Base-by-base conservation (phyloP, 2,329 filamentous ascomycete species). In the Huntiella abstrusa region DNA sequence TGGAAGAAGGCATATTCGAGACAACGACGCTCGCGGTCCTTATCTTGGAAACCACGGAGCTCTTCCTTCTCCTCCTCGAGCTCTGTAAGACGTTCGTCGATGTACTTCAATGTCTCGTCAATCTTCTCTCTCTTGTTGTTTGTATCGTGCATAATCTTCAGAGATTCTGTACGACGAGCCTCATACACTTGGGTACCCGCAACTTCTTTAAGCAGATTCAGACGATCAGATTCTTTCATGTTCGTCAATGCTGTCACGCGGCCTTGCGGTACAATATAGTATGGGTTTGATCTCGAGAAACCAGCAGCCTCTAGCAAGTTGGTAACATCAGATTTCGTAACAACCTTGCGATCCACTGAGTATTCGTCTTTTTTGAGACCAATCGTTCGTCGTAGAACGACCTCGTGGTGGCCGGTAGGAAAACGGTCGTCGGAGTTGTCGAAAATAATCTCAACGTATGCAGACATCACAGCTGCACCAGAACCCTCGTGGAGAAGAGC, bases 361-460 rank as follows among this genome's bases (percentile, higher is more conserved):
- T 96, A 98, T 66, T 98, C 91, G 60, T 98, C 91, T 64, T 98
- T 98, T 64, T 98, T 96, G 52, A 88, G 70, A 45, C 88, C 91
- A 60, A 98, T 98, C 0, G 91, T 96, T 39, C 91, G 82, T 51
- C 92, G 82, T 49, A 98, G 67, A 37, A 91, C 79, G 41, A 96
- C 76, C 60, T 98, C 88, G 50, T 86, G 80, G 58, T 85, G 91
- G 54, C 84, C 84, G 7, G 86, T 95, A 33, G 86, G 86, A 57
- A 98, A 96, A 55, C 91, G 83, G 55, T 92, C 85, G 60, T 98
- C 88, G 55, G 75, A 83, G 60, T 98, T 98, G 70, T 98, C 91
- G 62, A 98, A 98, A 54, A 95, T 93, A 56, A 98, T 84, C 64
- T 98, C 91, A 50, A 98, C 92, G 56, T 96, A 98, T n/a, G 91